These are phyloP conservation scores for Amphichorda felina DNA, from an alignment of 2,329 filamentous ascomycete species.

Conservation along the genomic window DNA sequence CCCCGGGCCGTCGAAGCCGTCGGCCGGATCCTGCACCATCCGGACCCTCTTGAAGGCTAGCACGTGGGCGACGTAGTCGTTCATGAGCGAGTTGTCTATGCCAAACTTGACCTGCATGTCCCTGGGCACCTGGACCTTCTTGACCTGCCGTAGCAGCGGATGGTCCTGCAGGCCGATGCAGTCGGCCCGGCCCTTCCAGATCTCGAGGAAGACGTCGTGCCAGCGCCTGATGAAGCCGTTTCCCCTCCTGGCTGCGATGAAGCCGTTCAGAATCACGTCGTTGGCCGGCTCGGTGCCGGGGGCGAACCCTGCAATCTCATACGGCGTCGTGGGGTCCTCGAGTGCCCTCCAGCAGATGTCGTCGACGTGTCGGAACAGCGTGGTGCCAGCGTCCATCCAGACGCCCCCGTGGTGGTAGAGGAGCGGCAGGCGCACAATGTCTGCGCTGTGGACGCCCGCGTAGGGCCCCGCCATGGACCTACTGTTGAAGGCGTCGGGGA, in stretches of 20 bases:
- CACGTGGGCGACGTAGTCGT: constrained; percentile 18
- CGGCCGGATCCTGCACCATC: constrained; percentile 17
- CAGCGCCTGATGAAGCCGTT: constrained; percentile 30
- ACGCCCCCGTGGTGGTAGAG: constrained; percentile 27
- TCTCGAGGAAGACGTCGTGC: constrained; percentile 21
- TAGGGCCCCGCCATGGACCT: constrained; percentile 29
- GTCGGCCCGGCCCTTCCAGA: constrained; percentile 21
- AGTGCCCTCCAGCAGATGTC: constrained; percentile 28
- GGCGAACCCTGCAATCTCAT: constrained; percentile 10
- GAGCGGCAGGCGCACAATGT: constrained; percentile 30
- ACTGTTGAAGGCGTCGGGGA: constrained; percentile 28
- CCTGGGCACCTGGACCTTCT: constrained; percentile 7
- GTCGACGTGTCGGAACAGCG: constrained; percentile 26
- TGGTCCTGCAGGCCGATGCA: constrained; percentile 17
- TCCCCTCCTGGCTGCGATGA: constrained; percentile 26
- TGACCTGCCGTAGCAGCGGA: constrained; percentile 9
- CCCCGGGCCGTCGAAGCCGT: constrained; percentile 20
- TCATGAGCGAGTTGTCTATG: constrained; percentile 7
- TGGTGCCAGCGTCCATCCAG: constrained; percentile 29
- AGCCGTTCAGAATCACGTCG: constrained; percentile 21
- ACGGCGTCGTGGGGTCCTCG: constrained; percentile 19
- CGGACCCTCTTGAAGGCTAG: constrained; percentile 18
- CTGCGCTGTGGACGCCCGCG: constrained; percentile 29
- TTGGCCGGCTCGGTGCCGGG: constrained; percentile 1
- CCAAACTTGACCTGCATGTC: constrained; percentile 4